A percentile compares a stretch with the other conserved stretches of the same genome.
These are phyloP conservation scores for Cryptosporidium xiaoi DNA, from an alignment of 169 alveolate species.

Conservation along the genomic window DNA sequence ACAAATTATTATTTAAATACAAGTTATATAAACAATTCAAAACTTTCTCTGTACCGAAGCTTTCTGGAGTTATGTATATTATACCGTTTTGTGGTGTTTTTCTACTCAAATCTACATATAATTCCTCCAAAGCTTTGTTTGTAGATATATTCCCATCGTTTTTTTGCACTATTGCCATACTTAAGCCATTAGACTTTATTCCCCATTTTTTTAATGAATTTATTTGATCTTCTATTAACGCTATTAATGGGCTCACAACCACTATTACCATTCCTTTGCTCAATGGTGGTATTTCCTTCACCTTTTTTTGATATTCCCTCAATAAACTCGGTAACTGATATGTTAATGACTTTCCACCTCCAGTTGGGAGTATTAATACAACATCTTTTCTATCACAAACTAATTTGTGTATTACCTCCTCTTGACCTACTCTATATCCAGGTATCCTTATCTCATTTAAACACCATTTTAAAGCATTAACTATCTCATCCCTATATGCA, in stretches of 20 bases:
- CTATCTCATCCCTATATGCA: not conserved
- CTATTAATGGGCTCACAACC: conserved; percentile 95
- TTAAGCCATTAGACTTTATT: conserved; percentile 81
- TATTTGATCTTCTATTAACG: conserved; percentile 94
- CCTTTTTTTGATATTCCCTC: conserved; percentile 68
- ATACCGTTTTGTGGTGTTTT: conserved; percentile 65
- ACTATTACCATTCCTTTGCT: conserved; percentile 89
- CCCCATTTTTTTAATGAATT: conserved; percentile 86
- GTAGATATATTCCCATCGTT: conserved; percentile 15
- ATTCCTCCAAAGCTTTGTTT: conserved; percentile 47
- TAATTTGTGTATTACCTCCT: conserved; percentile 85
- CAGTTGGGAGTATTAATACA: conserved; percentile 95
- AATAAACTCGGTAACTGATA: conserved; percentile 93
- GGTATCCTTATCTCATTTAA: conserved; percentile 4
- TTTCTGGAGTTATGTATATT: conserved; percentile 86
- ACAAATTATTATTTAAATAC: conserved; percentile 79
- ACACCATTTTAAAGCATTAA: conserved; percentile 37
- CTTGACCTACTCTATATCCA: conserved; percentile 83
- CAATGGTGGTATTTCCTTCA: conserved; percentile 37
- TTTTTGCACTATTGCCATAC: conserved; percentile 53
- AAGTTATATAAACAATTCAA: conserved; percentile 77
- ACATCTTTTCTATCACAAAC: conserved; percentile 85
- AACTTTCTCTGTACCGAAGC: conserved; percentile 80
- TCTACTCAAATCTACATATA: conserved; percentile 41
- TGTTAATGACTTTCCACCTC: conserved; percentile 96